phyloP scores from a whole-genome alignment of 2,329 filamentous ascomycete species.

The Xylaria sp. region DNA sequence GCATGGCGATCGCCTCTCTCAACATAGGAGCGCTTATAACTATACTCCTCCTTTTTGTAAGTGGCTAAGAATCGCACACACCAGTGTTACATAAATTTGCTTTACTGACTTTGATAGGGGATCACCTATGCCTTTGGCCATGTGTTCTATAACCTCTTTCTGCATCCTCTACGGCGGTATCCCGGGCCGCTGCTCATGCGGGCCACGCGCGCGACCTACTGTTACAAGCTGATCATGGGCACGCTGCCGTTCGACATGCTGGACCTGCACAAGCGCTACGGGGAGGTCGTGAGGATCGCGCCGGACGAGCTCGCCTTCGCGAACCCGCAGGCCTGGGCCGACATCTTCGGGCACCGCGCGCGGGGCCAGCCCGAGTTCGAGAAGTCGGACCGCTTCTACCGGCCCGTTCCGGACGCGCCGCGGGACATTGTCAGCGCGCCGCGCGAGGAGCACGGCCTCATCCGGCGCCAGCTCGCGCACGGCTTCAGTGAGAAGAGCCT shows the following conservation, averaged over 20 bases:
- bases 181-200: slow-evolving; percentile 36
- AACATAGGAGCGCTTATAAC: too few relatives aligned
- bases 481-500: slow-evolving; percentile 45
- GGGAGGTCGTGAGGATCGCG: slow-evolving; percentile 44
- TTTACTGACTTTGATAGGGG: too few relatives aligned
- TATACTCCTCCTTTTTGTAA: too few relatives aligned
- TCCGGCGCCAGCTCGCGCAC: slow-evolving; percentile 42
- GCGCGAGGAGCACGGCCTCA: slow-evolving; percentile 38
- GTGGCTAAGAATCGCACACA: too few relatives aligned
- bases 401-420: slow-evolving; percentile 28
- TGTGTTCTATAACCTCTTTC: slow-evolving; percentile 32
- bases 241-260: slow-evolving; percentile 30
- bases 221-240: slow-evolving; percentile 28
- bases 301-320: slow-evolving; percentile 47
- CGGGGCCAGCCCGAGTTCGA: slow-evolving; percentile 35
- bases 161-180: slow-evolving; percentile 33
- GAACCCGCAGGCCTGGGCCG: slow-evolving; percentile 43
- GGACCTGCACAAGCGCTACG: slow-evolving; percentile 42
- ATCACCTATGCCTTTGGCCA: not conserved
- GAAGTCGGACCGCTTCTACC: slow-evolving; percentile 37
- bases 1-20: too few relatives aligned
- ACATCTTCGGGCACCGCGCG: slow-evolving; percentile 44
- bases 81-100: too few relatives aligned
- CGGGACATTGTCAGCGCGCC: slow-evolving; percentile 37
- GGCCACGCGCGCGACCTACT: slow-evolving; percentile 28